A percentile compares a stretch with the other conserved stretches of the same genome.
Conservation (phyloP, 768 basidiomycete genomes). For the Coprinellus micaceus region DNA sequence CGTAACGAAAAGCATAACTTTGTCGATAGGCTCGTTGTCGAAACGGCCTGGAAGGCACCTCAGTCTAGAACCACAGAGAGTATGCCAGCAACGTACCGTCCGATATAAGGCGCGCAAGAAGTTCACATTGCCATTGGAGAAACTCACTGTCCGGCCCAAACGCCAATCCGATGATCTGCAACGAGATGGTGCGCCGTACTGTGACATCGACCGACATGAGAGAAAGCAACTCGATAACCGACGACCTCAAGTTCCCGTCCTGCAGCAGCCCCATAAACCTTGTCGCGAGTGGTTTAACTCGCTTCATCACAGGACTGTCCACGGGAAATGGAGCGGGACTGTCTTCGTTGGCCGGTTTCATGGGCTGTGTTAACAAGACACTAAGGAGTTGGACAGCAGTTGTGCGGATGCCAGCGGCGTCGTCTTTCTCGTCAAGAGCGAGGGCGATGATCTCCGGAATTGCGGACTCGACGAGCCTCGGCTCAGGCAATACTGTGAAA, state of each 20-base stretch:
- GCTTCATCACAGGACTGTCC: background rate
- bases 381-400: background rate
- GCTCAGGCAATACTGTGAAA: background rate
- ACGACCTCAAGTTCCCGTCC: background rate
- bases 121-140: background rate
- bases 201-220: background rate
- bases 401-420: background rate
- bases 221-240: background rate
- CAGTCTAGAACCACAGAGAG: no score
- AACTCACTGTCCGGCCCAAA: background rate
- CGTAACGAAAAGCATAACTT: background rate
- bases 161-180: background rate
- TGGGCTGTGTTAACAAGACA: background rate
- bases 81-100: background rate
- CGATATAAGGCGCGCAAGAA: background rate
- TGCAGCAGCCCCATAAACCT: background rate
- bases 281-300: background rate
- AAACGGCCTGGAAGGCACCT: background rate
- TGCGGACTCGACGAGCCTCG: background rate
- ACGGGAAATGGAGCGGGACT: background rate
- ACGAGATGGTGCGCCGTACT: background rate
- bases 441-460: background rate
- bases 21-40: background rate
- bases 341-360: background rate
- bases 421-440: slow-evolving; percentile 1